Base-by-base conservation (phyloP, 2,329 filamentous ascomycete genomes). In the Fusarium tricinctum region DNA sequence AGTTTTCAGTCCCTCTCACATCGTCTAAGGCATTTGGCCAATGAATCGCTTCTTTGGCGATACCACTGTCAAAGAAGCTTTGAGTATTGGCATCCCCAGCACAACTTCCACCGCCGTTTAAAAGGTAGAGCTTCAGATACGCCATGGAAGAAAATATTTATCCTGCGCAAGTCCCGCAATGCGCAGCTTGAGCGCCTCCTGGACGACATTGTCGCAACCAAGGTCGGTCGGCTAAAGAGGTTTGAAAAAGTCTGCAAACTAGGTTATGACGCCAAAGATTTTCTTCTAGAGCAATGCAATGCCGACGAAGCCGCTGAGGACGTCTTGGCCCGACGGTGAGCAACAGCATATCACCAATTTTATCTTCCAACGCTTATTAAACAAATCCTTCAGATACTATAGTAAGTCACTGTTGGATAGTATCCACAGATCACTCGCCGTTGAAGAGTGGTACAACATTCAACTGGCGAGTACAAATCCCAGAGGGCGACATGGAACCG, bases 191-290 rank as follows among this genome's bases (percentile, higher is more conserved):
- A 83, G 12, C 74, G 73, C 10, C 79, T 89, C 9, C 81, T 98
- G 58, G 84, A 94, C 66, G 85, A 82, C 30, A 89, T 97, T 59
- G 82, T 98, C 54, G 78, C 82, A n/a, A 89, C 87, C 32, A 92
- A 93, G 76, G 85, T 89, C 35, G 84, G 88, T 54, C 89, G 94
- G 20, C 85, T 93, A 58, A 84, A 85, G 56, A 89, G 90, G 73
- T 89, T 93, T 66, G 88, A 91, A 71, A 81, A 85, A 50, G 91
- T 98, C 65, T 89, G 92, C 53, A 81, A 84, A 28, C 84, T 90
- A 73, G 94, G 94, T 1, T 95, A 94, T 74, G 94, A 98, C 81
- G 92, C 91, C 45, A 97, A 97, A 77, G 94, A 97, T 77, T 90
- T 89, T 55, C 84, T 98, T 48, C 74, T 94, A 63, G 83, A 85